A percentile compares a stretch with the other conserved stretches of the same genome.
phyloP scores from a whole-genome alignment of 2,329 filamentous ascomycete genomes.

The Didymella sp. region DNA sequence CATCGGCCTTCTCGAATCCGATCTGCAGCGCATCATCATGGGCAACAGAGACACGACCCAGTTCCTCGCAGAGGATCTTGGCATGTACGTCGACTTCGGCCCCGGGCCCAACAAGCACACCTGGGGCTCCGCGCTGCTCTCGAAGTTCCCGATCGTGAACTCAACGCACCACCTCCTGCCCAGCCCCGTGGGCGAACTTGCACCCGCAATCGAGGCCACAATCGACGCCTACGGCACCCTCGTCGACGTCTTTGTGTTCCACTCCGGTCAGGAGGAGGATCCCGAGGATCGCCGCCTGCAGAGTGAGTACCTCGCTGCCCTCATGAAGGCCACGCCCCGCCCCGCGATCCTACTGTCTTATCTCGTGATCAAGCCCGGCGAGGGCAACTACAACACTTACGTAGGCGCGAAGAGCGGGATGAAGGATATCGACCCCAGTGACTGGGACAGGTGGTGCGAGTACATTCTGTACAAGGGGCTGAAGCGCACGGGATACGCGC shows the following conservation, averaged over 20 bases:
- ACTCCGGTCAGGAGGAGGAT: constrained; percentile 97
- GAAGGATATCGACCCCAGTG: constrained; percentile 89
- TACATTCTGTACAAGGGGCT: constrained; percentile 96
- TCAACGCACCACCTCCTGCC: constrained; percentile 95
- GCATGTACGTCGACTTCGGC: constrained; percentile 98
- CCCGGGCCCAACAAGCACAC: constrained; percentile 99
- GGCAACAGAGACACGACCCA: constrained; percentile 97
- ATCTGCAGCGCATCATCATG: constrained; percentile 98
- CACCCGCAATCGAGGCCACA: constrained; percentile 95
- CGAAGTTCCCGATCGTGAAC: constrained; percentile 97
- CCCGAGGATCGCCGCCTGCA: constrained; percentile 88
- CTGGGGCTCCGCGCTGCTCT: constrained; percentile 90
- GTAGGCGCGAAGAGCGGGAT: constrained; percentile 87
- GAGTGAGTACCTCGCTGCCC: constrained; percentile 79
- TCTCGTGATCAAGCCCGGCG: constrained; percentile 84
- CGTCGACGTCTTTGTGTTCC: constrained; percentile 96
- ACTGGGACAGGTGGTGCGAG: constrained; percentile 99
- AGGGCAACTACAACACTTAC: constrained; percentile 97
- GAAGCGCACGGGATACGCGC: constrained; percentile 84
- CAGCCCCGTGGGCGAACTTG: constrained; percentile 90
- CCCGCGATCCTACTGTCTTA: constrained; percentile 89
- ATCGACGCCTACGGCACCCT: constrained; percentile 88
- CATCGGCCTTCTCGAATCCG: constrained; percentile 90
- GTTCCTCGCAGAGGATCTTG: constrained; percentile 91
- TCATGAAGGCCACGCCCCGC: constrained; percentile 83